A percentile compares a stretch with the other conserved stretches of the same genome.
These are phyloP conservation scores for Discostella pseudostelligera DNA, from an alignment of 108 stramenopile species.

Conservation along the genomic window DNA sequence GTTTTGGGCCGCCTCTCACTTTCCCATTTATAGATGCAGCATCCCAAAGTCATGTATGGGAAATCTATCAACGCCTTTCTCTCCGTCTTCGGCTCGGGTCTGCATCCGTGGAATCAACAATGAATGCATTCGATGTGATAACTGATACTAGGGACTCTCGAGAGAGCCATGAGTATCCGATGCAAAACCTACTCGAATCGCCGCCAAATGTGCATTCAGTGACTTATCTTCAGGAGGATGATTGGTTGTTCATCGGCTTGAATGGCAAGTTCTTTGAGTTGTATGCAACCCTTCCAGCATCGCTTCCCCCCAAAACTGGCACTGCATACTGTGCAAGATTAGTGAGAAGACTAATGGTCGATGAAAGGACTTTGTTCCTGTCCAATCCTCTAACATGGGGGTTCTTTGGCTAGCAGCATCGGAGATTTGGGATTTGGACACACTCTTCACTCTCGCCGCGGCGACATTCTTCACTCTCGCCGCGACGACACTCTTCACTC, in stretches of 20 bases:
- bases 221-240: conserved; percentile 67
- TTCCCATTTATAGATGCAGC: conserved; percentile 47
- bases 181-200: conserved; percentile 62
- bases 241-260: conserved; percentile 65
- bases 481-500: too few species aligned
- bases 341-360: conserved; percentile 56
- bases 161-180: conserved; percentile 52
- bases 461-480: too few species aligned
- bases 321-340: conserved; percentile 64
- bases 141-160: conserved; percentile 21
- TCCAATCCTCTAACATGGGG: conserved; percentile 62
- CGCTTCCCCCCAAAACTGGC: conserved; percentile 49
- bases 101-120: conserved; percentile 55
- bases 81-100: conserved; percentile 75
- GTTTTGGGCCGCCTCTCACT: conserved; percentile 56
- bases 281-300: conserved; percentile 47
- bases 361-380: conserved; percentile 62
- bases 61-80: conserved; percentile 64
- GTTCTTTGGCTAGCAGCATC: background rate
- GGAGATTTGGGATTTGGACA: too few species aligned
- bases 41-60: conserved; percentile 57
- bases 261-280: conserved; percentile 75
- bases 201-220: conserved; percentile 63
- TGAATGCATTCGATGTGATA: conserved; percentile 62
- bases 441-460: too few species aligned